Percentiles rank a stretch among this genome's conserved stretches.
These are phyloP conservation scores for Pseudodiploospora longispora DNA, from an alignment of 2,329 filamentous ascomycete species.

Conservation along the genomic window DNA sequence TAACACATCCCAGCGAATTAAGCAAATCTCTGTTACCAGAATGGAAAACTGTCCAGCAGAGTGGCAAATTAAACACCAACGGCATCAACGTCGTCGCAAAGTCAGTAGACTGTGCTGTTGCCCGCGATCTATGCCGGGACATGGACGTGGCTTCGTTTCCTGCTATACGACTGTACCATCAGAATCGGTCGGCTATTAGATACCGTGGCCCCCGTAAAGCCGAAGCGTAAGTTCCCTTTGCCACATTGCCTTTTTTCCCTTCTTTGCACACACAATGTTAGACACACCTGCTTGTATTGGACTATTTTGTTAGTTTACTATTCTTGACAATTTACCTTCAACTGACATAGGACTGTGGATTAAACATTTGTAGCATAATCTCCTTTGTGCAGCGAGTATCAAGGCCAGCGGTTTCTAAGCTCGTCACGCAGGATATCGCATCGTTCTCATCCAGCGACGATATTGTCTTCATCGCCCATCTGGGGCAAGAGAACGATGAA, in stretches of 20 bases:
- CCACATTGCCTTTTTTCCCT: no score
- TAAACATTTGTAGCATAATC: slow-evolving; percentile 18
- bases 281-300: no score
- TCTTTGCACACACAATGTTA: no score
- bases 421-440: slow-evolving; percentile 5
- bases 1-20: slow-evolving; percentile 5
- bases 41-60: slow-evolving; percentile 10
- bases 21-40: slow-evolving; percentile 11
- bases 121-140: slow-evolving; percentile 30
- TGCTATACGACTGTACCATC: slow-evolving; percentile 34
- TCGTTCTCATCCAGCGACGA: slow-evolving; percentile 31
- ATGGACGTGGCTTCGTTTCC: slow-evolving; percentile 37
- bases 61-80: no score
- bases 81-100: slow-evolving; percentile 12
- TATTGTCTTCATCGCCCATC: slow-evolving; percentile 32
- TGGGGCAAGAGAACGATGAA: slow-evolving; percentile 19
- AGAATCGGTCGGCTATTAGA: slow-evolving; percentile 22
- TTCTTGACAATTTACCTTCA: background rate
- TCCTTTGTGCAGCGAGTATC: slow-evolving; percentile 20
- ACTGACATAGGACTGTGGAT: background rate
- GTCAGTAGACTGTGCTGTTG: slow-evolving; percentile 33
- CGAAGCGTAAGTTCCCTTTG: slow-evolving; percentile 19
- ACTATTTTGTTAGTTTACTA: no score
- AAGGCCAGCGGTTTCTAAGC: slow-evolving; percentile 15
- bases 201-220: slow-evolving; percentile 37